A percentile compares a stretch with the other conserved stretches of the same genome.
phyloP scores from a whole-genome alignment of 1,139 yeast species.

The Hanseniaspora uvarum region DNA sequence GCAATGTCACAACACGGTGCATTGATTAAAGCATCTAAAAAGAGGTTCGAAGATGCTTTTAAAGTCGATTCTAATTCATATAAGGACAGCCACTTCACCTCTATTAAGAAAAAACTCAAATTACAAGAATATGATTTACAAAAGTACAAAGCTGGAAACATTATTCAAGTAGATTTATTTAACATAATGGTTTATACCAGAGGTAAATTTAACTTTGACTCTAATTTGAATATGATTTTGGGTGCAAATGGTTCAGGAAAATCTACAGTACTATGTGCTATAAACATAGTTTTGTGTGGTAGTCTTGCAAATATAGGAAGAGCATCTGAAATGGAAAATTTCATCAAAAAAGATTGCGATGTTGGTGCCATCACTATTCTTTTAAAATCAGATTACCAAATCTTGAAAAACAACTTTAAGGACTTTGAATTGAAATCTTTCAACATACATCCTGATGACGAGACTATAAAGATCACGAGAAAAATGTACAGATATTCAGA shows the following conservation, averaged over 20 bases:
- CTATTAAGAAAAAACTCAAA: constrained; percentile 21
- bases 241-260: constrained; percentile 98
- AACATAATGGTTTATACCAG: constrained; percentile 77
- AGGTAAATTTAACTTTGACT: constrained; percentile 72
- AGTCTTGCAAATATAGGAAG: constrained; percentile 71
- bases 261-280: constrained; percentile 85
- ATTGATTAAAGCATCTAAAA: constrained; percentile 2
- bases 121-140: constrained; percentile 19
- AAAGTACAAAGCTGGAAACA: constrained; percentile 46
- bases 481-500: constrained; percentile 19
- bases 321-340: constrained; percentile 53
- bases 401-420: constrained; percentile 15
- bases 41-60: constrained; percentile 4
- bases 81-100: background rate
- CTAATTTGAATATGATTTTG: constrained; percentile 79
- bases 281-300: constrained; percentile 84
- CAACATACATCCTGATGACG: constrained; percentile 22
- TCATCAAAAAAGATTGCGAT: constrained; percentile 64
- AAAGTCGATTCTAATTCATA: background rate
- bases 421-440: constrained; percentile 31
- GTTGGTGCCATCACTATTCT: constrained; percentile 53
- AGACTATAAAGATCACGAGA: constrained; percentile 38
- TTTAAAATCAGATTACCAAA: constrained; percentile 37
- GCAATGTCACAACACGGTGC: background rate
- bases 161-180: constrained; percentile 51